phyloP scores from a whole-genome alignment of 1,139 yeast species.

The Zhuliangozyma parablackwelliae region DNA sequence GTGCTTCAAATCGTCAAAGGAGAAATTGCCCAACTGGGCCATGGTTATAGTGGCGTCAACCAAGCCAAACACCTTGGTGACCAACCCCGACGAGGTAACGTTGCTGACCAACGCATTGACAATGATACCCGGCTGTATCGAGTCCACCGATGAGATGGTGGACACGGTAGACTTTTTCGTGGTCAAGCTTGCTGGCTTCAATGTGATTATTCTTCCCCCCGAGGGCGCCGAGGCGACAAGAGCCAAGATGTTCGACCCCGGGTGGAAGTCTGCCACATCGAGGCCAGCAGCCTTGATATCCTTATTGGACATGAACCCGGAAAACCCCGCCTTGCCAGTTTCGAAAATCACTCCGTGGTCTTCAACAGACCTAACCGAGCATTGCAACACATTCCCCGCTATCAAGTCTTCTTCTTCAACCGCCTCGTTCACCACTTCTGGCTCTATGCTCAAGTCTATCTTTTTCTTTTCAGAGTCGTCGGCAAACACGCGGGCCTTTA shows the following conservation, averaged over 20 bases:
- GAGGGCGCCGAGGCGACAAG: slow-evolving; percentile 40
- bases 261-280: slow-evolving; percentile 15
- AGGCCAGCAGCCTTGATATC: slow-evolving; percentile 36
- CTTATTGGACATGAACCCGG: slow-evolving; percentile 77
- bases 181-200: slow-evolving; percentile 35
- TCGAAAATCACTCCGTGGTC: slow-evolving; percentile 86
- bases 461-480: slow-evolving; percentile 44
- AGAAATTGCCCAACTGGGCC: slow-evolving; percentile 57
- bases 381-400: slow-evolving; percentile 66
- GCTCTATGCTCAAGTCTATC: slow-evolving; percentile 73
- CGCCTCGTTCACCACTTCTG: slow-evolving; percentile 59
- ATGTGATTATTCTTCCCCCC: slow-evolving; percentile 59
- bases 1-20: slow-evolving; percentile 48
- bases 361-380: slow-evolving; percentile 72
- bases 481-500: slow-evolving; percentile 68
- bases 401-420: slow-evolving; percentile 63
- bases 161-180: slow-evolving; percentile 45
- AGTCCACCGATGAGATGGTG: slow-evolving; percentile 65
- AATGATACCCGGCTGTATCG: slow-evolving; percentile 78
- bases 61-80: slow-evolving; percentile 66
- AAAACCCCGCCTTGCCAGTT: slow-evolving; percentile 51
- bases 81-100: slow-evolving; percentile 57
- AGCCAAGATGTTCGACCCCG: slow-evolving; percentile 50
- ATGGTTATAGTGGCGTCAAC: slow-evolving; percentile 68
- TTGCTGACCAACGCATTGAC: slow-evolving; percentile 72